Base-by-base conservation (phyloP, 1,284 basidiomycete genomes). In the Cutaneotrichosporon mucoides region DNA sequence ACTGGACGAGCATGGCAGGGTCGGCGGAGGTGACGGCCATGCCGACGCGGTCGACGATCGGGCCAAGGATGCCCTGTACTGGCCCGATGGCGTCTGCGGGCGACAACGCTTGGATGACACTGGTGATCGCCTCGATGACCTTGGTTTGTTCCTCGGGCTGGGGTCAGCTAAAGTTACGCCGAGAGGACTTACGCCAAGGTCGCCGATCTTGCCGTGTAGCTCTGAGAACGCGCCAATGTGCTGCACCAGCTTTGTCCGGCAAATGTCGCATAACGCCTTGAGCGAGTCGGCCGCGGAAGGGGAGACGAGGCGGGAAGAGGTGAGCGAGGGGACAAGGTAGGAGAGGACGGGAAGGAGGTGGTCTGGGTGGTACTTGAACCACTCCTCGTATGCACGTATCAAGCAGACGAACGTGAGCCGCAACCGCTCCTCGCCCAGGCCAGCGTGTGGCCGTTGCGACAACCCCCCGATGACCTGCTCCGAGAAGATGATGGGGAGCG, bases 61-160 rank as follows among this genome's bases (percentile, higher is more conserved):
- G 91, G 51, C 79, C 82, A 6, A 90, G 82, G 57, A 93, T 88
- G 3, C 85, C 86, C 86, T 89, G 85, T 13, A 92, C 82, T 0
- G 90, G 88, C 1, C 85, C 82, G 34, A 93, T 86, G 55, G 85
- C 88, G 53, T 91, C 86, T 16, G 80, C 78, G 0, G 89, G 86
- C 0, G 88, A 85, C 53, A 95, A 73, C 0, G 91, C 92, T 68
- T 94, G 89, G 47, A 94, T 89, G 2, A 95, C 90, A 61, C 89
- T 92, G 1, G 90, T 86, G 59, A 95, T 92, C 0, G 87, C 90
- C 73, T 94, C 89, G 53, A 94, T 80, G 0, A 94, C 89, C 76
- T 92, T 94, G 64, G 86, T 84, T 76, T 89, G 90, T 77, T 94
- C 91, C 33, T 88, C 87, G 62, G 91, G 88, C 87, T 90, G 55